Evolutionary conservation across 305 asterid species (phyloP).

Genomic region (Caryopteris hybrid): DNA sequence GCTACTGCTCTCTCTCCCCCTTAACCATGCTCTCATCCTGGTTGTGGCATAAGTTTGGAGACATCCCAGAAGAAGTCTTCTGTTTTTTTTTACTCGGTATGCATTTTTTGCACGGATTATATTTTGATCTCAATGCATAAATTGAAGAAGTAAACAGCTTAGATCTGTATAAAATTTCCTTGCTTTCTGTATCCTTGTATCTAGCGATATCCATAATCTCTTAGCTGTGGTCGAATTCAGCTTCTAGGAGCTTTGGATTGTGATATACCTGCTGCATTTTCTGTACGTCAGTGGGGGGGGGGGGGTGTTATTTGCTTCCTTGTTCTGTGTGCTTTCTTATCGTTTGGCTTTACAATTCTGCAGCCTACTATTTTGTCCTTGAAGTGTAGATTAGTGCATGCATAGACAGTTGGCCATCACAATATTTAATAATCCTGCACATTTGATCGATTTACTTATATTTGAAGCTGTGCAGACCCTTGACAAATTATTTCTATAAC

Average conservation of each 20-base stretch:
- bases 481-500: conserved; percentile 21
- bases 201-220: conserved; percentile 10
- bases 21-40: conserved; percentile 2
- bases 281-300: background rate
- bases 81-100: background rate
- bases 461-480: conserved; percentile 18
- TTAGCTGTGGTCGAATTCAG: background rate
- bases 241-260: background rate
- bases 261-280: background rate
- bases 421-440: background rate
- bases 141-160: conserved; percentile 5
- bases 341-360: background rate
- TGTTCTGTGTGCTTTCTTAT: background rate
- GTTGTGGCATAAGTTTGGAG: no score
- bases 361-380: background rate
- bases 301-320: background rate
- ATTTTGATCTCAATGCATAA: conserved; percentile 5
- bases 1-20: background rate
- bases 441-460: background rate
- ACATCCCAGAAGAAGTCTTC: background rate
- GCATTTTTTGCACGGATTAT: background rate
- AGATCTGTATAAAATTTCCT: background rate
- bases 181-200: background rate
- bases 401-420: background rate
- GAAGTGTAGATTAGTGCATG: background rate